Conservation (phyloP, 164 flowering plant genomes). For the Akebia trifoliata region DNA sequence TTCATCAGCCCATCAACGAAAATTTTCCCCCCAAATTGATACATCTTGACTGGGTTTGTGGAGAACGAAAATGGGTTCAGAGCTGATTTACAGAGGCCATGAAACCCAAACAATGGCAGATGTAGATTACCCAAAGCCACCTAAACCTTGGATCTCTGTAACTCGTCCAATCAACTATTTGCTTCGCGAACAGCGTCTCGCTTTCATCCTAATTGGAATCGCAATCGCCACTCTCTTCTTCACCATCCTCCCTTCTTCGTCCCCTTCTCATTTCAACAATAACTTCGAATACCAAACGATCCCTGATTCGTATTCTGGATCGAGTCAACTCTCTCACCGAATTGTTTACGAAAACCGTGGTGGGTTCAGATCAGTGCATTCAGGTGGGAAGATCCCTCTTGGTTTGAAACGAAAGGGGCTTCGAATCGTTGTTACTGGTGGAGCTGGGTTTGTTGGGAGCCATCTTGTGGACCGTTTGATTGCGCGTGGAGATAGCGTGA, state of each 20-base stretch:
- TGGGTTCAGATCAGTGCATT: constrained; percentile 19
- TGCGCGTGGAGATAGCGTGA: constrained; percentile 76
- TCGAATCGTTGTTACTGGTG: constrained; percentile 85
- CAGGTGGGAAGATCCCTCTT: constrained; percentile 66
- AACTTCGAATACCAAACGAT: constrained; percentile 8
- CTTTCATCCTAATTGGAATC: constrained; percentile 63
- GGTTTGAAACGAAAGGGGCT: constrained; percentile 70
- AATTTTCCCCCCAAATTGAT: neutral
- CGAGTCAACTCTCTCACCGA: constrained; percentile 13
- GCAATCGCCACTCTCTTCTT: constrained; percentile 61
- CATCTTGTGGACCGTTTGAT: constrained; percentile 85
- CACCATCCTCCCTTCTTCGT: constrained; percentile 32
- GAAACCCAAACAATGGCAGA: constrained; percentile 36
- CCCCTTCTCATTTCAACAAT: constrained; percentile 8
- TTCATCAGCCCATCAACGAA: neutral
- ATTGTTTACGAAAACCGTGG: constrained; percentile 4
- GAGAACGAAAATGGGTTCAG: constrained; percentile 18
- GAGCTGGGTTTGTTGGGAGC: constrained; percentile 93
- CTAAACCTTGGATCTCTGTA: constrained; percentile 50
- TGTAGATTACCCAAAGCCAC: constrained; percentile 54
- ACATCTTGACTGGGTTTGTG: neutral
- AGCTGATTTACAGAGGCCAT: constrained; percentile 46
- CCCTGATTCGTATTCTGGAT: constrained; percentile 12
- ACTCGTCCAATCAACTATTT: constrained; percentile 54
- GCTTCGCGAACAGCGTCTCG: constrained; percentile 71